phyloP scores from a whole-genome alignment of 2,329 filamentous ascomycete species.

The Colletotrichum sp. region DNA sequence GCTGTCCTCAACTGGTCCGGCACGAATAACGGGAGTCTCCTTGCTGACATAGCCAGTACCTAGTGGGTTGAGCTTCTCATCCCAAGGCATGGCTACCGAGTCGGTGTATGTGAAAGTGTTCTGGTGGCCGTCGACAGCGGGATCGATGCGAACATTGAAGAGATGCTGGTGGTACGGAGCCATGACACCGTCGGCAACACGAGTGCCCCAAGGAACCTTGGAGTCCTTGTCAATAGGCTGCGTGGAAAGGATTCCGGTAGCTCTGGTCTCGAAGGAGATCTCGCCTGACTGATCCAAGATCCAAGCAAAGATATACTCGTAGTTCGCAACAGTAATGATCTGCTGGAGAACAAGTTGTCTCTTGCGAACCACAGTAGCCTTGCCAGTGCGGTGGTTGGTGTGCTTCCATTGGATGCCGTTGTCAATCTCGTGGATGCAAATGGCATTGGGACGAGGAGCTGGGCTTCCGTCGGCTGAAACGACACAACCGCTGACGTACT shows the following conservation, averaged over 20 bases:
- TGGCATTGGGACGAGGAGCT: slow-evolving; percentile 69
- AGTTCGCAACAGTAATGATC: slow-evolving; percentile 67
- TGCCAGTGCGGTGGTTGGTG: slow-evolving; percentile 72
- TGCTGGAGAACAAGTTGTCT: slow-evolving; percentile 64
- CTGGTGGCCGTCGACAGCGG: slow-evolving; percentile 55
- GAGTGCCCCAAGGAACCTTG: slow-evolving; percentile 54
- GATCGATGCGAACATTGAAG: slow-evolving; percentile 62
- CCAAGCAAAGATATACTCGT: slow-evolving; percentile 49
- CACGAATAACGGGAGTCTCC: slow-evolving; percentile 41
- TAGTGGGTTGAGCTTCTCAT: neutral
- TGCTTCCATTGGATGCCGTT: slow-evolving; percentile 77
- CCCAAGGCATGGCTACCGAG: slow-evolving; percentile 23
- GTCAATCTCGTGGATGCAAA: slow-evolving; percentile 79
- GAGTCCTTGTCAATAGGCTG: slow-evolving; percentile 56
- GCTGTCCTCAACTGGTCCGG: slow-evolving; percentile 44
- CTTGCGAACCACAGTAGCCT: slow-evolving; percentile 56
- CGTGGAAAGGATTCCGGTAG: slow-evolving; percentile 63
- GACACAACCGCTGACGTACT: slow-evolving; percentile 60
- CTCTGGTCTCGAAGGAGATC: slow-evolving; percentile 59
- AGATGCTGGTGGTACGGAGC: slow-evolving; percentile 68
- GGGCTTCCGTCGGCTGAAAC: slow-evolving; percentile 66
- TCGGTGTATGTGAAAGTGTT: slow-evolving; percentile 44
- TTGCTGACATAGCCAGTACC: slow-evolving; percentile 29
- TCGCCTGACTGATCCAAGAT: slow-evolving; percentile 59
- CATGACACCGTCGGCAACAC: slow-evolving; percentile 61